A percentile compares a stretch with the other conserved stretches of the same genome.
phyloP scores from a whole-genome alignment of 1,284 basidiomycete genomes.

The Puccinia horiana region DNA sequence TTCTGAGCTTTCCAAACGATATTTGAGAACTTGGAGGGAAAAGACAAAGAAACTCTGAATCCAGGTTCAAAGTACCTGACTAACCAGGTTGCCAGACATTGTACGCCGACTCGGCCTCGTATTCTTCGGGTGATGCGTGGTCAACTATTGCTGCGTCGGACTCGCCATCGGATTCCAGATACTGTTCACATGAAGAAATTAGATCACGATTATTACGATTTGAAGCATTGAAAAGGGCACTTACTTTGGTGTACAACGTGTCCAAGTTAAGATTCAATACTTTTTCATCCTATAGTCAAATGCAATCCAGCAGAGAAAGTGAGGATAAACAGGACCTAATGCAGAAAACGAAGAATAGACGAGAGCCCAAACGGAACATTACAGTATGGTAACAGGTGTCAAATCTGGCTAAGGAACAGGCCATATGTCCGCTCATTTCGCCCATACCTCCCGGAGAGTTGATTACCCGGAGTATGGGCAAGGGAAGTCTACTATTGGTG shows the following conservation, averaged over 20 bases:
- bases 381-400: conserved; percentile 35
- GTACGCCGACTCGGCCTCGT: conserved; percentile 15
- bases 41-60: not conserved
- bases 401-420: conserved; percentile 28
- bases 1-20: not conserved
- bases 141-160: conserved; percentile 11
- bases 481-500: not conserved
- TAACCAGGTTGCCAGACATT: conserved; percentile 30
- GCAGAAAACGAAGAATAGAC: not conserved
- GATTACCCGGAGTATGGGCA: conserved; percentile 13
- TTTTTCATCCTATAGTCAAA: conserved; percentile 10
- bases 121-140: conserved; percentile 22
- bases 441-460: conserved; percentile 27
- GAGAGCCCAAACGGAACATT: not conserved
- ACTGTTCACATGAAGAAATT: conserved; percentile 2
- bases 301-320: not conserved
- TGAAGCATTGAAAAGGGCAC: not conserved
- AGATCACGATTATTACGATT: not conserved
- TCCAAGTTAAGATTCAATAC: conserved; percentile 25
- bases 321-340: not conserved
- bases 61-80: not conserved
- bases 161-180: conserved; percentile 26
- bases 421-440: conserved; percentile 38
- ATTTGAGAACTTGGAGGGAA: no score
- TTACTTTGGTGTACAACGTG: conserved; percentile 35